A percentile compares a stretch with the other conserved stretches of the same genome.
Conservation (phyloP, 805 yeast species). For the Jamesozyma gamospora region DNA sequence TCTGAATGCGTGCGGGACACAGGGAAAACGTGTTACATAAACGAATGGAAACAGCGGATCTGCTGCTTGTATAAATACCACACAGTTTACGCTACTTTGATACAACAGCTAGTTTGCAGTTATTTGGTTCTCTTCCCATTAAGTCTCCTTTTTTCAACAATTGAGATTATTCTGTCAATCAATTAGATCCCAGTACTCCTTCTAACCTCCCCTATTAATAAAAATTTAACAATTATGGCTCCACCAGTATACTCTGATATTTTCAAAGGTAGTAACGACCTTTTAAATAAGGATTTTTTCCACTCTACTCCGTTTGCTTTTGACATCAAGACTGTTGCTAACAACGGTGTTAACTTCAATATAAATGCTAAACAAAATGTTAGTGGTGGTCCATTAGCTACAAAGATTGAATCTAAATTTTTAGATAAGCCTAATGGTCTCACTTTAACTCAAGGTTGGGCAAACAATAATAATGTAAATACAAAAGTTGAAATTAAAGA, state of each 20-base stretch:
- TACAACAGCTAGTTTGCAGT: too few species aligned
- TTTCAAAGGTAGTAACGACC: conserved; percentile 83
- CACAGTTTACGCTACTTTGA: too few species aligned
- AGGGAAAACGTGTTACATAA: too few species aligned
- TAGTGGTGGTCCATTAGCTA: conserved; percentile 72
- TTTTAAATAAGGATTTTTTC: conserved; percentile 85
- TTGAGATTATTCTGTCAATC: too few species aligned
- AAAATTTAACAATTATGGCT: conserved; percentile 38
- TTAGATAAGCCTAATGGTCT: conserved; percentile 87
- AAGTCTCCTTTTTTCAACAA: too few species aligned
- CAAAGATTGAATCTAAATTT: conserved; percentile 84
- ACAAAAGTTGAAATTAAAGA: conserved; percentile 90
- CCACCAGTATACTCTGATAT: conserved; percentile 91
- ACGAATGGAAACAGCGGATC: too few species aligned
- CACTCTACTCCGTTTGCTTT: conserved; percentile 80
- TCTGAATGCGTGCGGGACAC: too few species aligned
- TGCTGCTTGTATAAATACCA: too few species aligned
- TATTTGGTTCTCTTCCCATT: too few species aligned
- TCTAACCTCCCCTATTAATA: neutral
- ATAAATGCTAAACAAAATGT: conserved; percentile 81
- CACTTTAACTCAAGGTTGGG: conserved; percentile 95
- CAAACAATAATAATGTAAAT: conserved; percentile 71
- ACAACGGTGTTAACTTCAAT: conserved; percentile 92
- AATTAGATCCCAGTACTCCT: too few species aligned
- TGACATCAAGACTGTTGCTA: conserved; percentile 87